These are phyloP conservation scores for Cyclostephanos tholiformis DNA, from an alignment of 108 stramenopile species.

Conservation along the genomic window DNA sequence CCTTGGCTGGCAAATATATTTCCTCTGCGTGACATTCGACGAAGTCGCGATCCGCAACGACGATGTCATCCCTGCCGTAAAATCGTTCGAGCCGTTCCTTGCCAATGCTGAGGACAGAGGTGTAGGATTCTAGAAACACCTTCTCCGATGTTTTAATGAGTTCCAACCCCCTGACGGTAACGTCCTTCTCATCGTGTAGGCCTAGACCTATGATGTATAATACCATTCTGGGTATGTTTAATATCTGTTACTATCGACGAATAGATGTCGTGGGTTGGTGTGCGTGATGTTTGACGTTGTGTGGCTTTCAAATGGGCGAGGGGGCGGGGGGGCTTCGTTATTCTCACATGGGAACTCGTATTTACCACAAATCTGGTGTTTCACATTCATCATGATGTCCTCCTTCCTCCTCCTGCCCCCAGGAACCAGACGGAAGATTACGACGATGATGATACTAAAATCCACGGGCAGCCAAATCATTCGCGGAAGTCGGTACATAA, in stretches of 20 bases:
- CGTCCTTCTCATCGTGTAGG: constrained; percentile 97
- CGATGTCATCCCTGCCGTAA: constrained; percentile 87
- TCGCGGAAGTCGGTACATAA: neutral
- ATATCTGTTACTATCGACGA: neutral
- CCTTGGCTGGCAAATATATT: constrained; percentile 82
- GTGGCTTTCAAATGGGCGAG: too few relatives aligned
- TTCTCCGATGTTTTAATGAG: constrained; percentile 83
- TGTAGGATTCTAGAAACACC: constrained; percentile 98
- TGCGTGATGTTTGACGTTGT: too few relatives aligned
- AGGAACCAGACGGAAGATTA: neutral
- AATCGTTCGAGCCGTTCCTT: constrained; percentile 85
- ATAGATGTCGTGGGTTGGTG: too few relatives aligned
- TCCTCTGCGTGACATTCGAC: constrained; percentile 96
- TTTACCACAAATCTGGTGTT: too few relatives aligned
- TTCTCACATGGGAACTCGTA: too few relatives aligned
- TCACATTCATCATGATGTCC: too few relatives aligned
- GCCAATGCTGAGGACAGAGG: constrained; percentile 90
- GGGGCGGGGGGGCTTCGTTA: too few relatives aligned
- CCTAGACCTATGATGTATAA: constrained; percentile 98
- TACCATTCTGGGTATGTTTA: constrained; percentile 64
- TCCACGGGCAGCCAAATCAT: neutral
- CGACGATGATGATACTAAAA: neutral
- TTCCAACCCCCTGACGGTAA: constrained; percentile 96
- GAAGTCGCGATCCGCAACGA: constrained; percentile 91
- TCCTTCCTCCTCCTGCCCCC: too few relatives aligned